phyloP scores from a whole-genome alignment of 139 green algal genomes.

The Coelastrella sp. region DNA sequence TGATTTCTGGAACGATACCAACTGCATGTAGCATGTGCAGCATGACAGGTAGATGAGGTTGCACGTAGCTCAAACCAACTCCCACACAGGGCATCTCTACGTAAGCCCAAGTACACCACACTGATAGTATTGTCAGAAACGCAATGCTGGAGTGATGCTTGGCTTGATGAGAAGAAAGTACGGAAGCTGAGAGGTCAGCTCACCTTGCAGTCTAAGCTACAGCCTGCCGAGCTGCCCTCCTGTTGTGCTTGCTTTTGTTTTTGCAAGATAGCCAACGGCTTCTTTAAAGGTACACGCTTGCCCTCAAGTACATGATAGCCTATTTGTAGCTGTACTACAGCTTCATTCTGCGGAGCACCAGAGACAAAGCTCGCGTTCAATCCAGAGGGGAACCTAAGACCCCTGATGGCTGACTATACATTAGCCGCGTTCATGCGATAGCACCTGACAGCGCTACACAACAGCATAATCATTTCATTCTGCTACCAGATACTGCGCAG shows the following conservation, averaged over 20 bases:
- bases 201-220: constrained; percentile 27
- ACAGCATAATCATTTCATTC: background rate
- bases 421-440: too few species aligned
- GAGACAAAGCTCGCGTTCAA: too few species aligned
- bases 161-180: background rate
- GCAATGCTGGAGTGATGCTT: background rate
- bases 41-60: too few species aligned
- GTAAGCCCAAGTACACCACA: too few species aligned
- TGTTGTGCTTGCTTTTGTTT: background rate
- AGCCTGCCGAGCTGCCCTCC: too few species aligned
- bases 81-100: too few species aligned
- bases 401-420: too few species aligned
- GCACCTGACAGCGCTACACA: too few species aligned
- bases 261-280: constrained; percentile 80
- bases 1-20: too few species aligned
- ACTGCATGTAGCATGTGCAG: too few species aligned
- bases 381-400: too few species aligned
- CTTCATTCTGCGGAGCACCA: constrained; percentile 68
- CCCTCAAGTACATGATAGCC: constrained; percentile 90
- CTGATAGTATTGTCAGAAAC: background rate
- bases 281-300: constrained; percentile 81
- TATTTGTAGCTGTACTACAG: constrained; percentile 73
- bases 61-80: too few species aligned
- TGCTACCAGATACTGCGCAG: background rate
- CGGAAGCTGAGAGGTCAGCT: background rate